phyloP scores from a whole-genome alignment of 2,329 filamentous ascomycete species.

The Paecilomyces sp. region DNA sequence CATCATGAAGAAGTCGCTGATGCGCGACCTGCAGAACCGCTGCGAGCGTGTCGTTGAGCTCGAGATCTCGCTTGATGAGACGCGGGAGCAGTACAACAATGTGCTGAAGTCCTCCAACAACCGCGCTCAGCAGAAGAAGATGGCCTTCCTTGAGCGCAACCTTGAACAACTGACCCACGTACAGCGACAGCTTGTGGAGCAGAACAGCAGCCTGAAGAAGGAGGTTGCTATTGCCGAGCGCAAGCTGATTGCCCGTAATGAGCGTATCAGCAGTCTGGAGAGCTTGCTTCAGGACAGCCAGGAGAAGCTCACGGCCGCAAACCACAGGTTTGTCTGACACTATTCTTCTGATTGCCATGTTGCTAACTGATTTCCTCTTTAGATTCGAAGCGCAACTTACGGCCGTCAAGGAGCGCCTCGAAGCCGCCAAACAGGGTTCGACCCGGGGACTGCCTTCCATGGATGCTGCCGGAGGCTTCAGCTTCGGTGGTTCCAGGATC shows the following conservation, averaged over 20 bases:
- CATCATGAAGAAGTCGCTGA: conserved; percentile 98
- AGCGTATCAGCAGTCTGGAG: conserved; percentile 92
- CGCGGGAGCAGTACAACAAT: conserved; percentile 97
- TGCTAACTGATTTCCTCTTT: conserved; percentile 11
- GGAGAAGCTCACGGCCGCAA: conserved; percentile 94
- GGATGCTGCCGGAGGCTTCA: conserved; percentile 62
- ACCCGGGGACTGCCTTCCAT: conserved; percentile 70
- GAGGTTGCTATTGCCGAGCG: conserved; percentile 97
- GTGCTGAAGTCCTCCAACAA: conserved; percentile 95
- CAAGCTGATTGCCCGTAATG: conserved; percentile 92
- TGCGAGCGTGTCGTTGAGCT: conserved; percentile 97
- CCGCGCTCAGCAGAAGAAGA: conserved; percentile 99
- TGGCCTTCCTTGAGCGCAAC: conserved; percentile 97
- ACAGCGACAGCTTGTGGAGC: conserved; percentile 93
- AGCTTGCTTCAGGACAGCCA: conserved; percentile 90
- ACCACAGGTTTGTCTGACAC: conserved; percentile 69
- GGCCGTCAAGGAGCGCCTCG: conserved; percentile 94
- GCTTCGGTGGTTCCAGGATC: conserved; percentile 56
- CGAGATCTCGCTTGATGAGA: conserved; percentile 95
- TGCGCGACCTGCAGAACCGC: conserved; percentile 96
- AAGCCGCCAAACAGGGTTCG: conserved; percentile 86
- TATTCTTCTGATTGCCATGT: conserved; percentile 2
- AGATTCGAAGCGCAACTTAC: conserved; percentile 97
- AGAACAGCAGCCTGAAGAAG: conserved; percentile 96
- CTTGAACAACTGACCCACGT: conserved; percentile 96